Base-by-base conservation (phyloP, 805 yeast species). In the Wickerhamomyces chambardii region DNA sequence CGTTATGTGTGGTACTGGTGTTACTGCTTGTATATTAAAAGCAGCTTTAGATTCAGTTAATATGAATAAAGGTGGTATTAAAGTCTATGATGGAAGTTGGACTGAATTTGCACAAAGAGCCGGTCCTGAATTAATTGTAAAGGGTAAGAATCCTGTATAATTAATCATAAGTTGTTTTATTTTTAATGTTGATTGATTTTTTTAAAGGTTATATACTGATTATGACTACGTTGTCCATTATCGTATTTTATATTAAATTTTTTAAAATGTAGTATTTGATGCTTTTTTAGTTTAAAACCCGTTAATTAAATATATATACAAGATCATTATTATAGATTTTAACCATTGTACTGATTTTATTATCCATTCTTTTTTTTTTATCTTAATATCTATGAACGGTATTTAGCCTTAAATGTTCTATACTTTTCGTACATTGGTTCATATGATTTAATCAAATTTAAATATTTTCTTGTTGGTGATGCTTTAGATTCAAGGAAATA, bases 1-100 rank as follows among this genome's bases (percentile, higher is more conserved):
- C 33, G 83, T 82, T 28, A 76, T 84, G 84, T 92, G 98, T 55
- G 98, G 97, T 21, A 81, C 97, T 1, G 98, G 97, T 31, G 97
- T 92, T 33, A 80, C 97, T 10, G 97, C 97, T 1, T 85, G 90
- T 43, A 77, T 92, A 29, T 68, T 90, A 31, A 81, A 84, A 56
- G 63, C 81, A 8, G 97, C 95, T 2, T 54, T 83, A 29, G 78
- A 75, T 37, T 50, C 61, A n/a, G 65, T 72, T 10, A 77, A 75
- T 0, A 60, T 64, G 22, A 55, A 62, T 29, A 52, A 64, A 7
- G 56, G 55, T 5, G 68, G 66, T 15, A 61, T 79, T 12, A 68
- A 69, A 28, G 70, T 83, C 17, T 83, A 83, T 47, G 98, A 92
- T 49, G 98, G 95, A 10, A 75, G 85, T 30, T 84, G 95, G 95